Base-by-base conservation (phyloP, 1,284 basidiomycete genomes). In the Trametes hirsuta region DNA sequence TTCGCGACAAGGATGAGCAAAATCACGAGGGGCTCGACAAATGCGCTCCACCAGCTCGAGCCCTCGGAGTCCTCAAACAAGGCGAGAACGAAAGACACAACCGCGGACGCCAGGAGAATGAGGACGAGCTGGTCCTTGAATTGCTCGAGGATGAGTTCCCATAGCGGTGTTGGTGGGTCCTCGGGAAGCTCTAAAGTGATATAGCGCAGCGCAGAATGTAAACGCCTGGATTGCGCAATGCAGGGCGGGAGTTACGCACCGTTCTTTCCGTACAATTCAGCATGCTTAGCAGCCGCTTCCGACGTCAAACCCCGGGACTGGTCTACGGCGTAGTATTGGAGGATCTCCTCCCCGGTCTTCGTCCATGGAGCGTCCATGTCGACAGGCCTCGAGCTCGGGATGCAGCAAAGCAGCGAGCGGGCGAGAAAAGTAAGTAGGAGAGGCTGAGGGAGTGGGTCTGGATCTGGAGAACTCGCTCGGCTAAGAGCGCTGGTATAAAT, bases 91-190 rank as follows among this genome's bases (percentile, higher is more conserved):
- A 97, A 95, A 2, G 95, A 97, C 63, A 97, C 84, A 50, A 93
- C 87, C 14, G 95, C 95, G 6, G 94, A 97, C 2, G 85, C 94
- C 45, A 98, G 88, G 25, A 98, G 84, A 71, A 98, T 97, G 62
- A 98, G 87, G 22, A 97, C 95, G 24, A 98, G 87, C 76, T 96
- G 94, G 77, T 98, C 95, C 80, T 97, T 91, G 83, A 99, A 99
- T 78, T 99, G 97, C 68, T 97, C 95, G 21, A 99, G 83, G 62
- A 99, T 93, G 62, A 98, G 87, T 70, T 93, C 85, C 92, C 94
- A 95, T 45, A 99, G 75, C 4, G 97, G 94, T 3, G 95, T 97
- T 1, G 93, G 80, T 0, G 92, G 88, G 14, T 96, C 90, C 70
- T 97, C 95, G 14, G 95, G 94, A 12, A 98, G 82, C 72, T 91